These are phyloP conservation scores for Lignosus rhinocerotis DNA, from an alignment of 1,284 basidiomycete genomes.

Conservation along the genomic window DNA sequence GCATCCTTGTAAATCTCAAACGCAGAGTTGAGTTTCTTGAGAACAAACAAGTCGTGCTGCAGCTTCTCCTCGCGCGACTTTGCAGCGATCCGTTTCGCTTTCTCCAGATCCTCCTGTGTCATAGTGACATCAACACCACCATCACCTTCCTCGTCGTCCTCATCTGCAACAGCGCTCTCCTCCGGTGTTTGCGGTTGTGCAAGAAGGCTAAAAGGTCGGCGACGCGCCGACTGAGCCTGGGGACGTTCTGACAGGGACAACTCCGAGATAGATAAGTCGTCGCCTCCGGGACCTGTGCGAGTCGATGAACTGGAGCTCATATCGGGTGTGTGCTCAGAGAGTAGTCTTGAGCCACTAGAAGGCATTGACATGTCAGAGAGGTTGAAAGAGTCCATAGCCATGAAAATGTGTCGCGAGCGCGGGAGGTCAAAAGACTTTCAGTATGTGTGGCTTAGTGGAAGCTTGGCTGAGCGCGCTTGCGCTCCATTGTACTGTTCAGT, in stretches of 20 bases:
- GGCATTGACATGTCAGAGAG: conserved; percentile 37
- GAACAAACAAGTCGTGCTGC: conserved; percentile 66
- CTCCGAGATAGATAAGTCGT: conserved; percentile 65
- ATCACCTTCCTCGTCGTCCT: conserved; percentile 29
- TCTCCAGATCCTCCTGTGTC: conserved; percentile 32
- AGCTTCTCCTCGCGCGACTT: conserved; percentile 68
- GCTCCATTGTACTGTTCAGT: neutral
- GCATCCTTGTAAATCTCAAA: conserved; percentile 69
- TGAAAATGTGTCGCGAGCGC: neutral
- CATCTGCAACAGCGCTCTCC: conserved; percentile 30
- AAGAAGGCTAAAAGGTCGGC: conserved; percentile 43
- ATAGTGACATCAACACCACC: conserved; percentile 30
- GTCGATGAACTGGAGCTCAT: conserved; percentile 41
- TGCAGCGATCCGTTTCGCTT: conserved; percentile 33
- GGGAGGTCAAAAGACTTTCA: neutral
- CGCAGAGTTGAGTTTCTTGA: conserved; percentile 69
- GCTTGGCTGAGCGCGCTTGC: neutral
- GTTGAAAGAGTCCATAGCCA: conserved; percentile 36
- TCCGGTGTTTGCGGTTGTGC: conserved; percentile 33
- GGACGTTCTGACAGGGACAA: conserved; percentile 49
- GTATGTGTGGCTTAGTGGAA: neutral
- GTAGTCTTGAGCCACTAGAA: conserved; percentile 44
- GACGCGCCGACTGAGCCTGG: conserved; percentile 12
- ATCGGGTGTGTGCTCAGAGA: conserved; percentile 51
- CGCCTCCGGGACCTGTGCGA: conserved; percentile 46